Evolutionary conservation across 2,329 filamentous ascomycete species (phyloP).

Genomic region (Cytospora schulzeri): DNA sequence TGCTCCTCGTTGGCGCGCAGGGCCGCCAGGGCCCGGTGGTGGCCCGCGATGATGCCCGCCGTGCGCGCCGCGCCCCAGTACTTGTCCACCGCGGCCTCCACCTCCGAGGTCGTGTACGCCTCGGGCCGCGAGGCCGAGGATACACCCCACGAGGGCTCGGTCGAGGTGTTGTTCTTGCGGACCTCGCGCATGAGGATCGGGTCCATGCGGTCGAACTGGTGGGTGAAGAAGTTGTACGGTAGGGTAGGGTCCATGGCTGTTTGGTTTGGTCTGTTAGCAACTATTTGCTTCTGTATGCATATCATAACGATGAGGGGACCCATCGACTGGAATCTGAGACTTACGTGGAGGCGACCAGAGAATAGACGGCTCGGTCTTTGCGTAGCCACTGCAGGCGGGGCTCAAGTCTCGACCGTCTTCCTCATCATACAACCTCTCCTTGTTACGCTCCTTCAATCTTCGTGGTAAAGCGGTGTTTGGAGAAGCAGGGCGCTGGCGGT

Average conservation of each 20-base stretch:
- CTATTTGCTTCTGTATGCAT: constrained; percentile 18
- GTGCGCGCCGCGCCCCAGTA: constrained; percentile 20
- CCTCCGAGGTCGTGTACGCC: constrained; percentile 18
- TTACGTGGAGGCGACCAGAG: constrained; percentile 25
- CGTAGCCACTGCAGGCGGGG: constrained; percentile 21
- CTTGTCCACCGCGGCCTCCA: constrained; percentile 28
- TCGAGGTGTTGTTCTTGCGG: constrained; percentile 29
- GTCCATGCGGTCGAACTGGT: constrained; percentile 38
- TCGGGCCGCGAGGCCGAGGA: neutral
- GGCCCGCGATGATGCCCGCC: constrained; percentile 14
- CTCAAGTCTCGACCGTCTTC: constrained; percentile 27
- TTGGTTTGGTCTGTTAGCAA: constrained; percentile 19
- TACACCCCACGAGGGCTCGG: constrained; percentile 22
- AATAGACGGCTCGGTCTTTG: constrained; percentile 19
- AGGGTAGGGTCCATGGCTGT: constrained; percentile 19
- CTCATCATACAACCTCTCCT: constrained; percentile 34
- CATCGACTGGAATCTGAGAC: neutral
- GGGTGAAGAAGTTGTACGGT: constrained; percentile 29
- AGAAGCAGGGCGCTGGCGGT: constrained; percentile 24
- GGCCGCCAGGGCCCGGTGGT: constrained; percentile 8
- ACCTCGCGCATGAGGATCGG: constrained; percentile 33
- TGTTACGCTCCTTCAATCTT: constrained; percentile 6
- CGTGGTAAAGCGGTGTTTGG: constrained; percentile 21
- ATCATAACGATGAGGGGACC: no score
- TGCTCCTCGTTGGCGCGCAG: constrained; percentile 15